Evolutionary conservation across 805 yeast species (phyloP), one percentile per base, ranked within the genome.

Genomic region (Spathaspora girioi): DNA sequence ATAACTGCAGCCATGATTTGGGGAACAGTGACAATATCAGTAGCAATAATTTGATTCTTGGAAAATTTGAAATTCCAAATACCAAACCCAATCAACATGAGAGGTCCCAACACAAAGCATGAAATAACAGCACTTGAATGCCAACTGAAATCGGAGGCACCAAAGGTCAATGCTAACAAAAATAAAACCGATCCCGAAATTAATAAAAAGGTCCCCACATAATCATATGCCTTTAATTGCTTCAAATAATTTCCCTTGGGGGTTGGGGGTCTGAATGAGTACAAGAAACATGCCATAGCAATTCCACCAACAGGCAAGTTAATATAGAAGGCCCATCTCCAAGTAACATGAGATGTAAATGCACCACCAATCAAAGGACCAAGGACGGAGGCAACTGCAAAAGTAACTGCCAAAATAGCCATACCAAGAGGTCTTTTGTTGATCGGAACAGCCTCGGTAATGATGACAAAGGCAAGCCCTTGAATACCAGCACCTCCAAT

Each of bases 251-350:
- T 59, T n/a, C 75, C 75, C 18, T 60, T 60, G 1, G 79, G 73
- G 35, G 59, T 63, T 5, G 81, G 81, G 11, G 85, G 83, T 27
- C 73, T 68, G 63, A 79, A 77, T 59, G 60, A 58, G 45, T 67
- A 62, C 19, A 66, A 55, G 49, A 73, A 49, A 7, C 59, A 62
- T 43, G 56, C 60, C 15, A 60, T 75, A 44, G 67, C 50, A 7
- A 68, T 57, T 2, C 75, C 67, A 20, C 74, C 52, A 7, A 83
- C 79, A 32, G 78, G 67, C 60, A 77, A 65, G 48, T 78, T 59
- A 58, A 77, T 76, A 57, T 77, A 83, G 51, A 80, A 75, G 57
- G 78, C 75, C 89, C 91, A 85, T 53, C 81, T 69, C 87, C 87
- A 82, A 8, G 73, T 65, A 12, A 63, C 61, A 47, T 64, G 65